phyloP scores from a whole-genome alignment of 139 green algal genomes.

The Eudorina sp. region DNA sequence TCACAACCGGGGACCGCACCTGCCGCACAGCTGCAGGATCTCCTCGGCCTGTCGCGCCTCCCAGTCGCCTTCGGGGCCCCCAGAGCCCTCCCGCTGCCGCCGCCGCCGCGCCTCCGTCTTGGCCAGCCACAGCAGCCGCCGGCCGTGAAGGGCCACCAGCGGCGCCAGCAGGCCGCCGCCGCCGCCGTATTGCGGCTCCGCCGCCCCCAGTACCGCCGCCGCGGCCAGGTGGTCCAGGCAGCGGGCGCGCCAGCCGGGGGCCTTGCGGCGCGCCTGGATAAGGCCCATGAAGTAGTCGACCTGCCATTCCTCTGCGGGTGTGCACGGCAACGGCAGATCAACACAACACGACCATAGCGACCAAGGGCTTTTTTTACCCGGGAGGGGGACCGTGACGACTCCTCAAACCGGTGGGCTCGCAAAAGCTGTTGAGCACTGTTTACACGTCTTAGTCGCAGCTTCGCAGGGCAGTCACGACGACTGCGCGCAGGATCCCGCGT shows the following conservation, averaged over 20 bases:
- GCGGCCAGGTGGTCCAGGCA: slow-evolving; percentile 42
- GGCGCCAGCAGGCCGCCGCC: slow-evolving; percentile 33
- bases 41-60: neutral
- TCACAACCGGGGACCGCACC: too few relatives aligned
- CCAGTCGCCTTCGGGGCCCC: neutral
- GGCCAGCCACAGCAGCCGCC: slow-evolving; percentile 21
- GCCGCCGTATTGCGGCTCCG: neutral
- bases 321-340: too few relatives aligned
- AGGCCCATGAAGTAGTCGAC: slow-evolving; percentile 17
- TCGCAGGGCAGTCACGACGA: too few relatives aligned
- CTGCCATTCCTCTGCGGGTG: slow-evolving; percentile 38
- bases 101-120: neutral
- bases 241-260: slow-evolving; percentile 12
- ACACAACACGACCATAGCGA: too few relatives aligned
- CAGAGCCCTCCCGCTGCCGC: neutral
- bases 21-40: slow-evolving; percentile 3
- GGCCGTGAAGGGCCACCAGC: slow-evolving; percentile 43
- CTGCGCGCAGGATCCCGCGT: too few relatives aligned
- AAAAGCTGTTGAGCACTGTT: too few relatives aligned
- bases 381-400: too few relatives aligned
- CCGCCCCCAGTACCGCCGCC: neutral
- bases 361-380: too few relatives aligned
- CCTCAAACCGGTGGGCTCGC: too few relatives aligned
- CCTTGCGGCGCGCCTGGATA: neutral
- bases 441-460: too few relatives aligned